Evolutionary conservation across 2,329 filamentous ascomycete genomes (phyloP), one percentile per base, ranked within the genome.

Genomic region (Cryphonectria carpinicola): DNA sequence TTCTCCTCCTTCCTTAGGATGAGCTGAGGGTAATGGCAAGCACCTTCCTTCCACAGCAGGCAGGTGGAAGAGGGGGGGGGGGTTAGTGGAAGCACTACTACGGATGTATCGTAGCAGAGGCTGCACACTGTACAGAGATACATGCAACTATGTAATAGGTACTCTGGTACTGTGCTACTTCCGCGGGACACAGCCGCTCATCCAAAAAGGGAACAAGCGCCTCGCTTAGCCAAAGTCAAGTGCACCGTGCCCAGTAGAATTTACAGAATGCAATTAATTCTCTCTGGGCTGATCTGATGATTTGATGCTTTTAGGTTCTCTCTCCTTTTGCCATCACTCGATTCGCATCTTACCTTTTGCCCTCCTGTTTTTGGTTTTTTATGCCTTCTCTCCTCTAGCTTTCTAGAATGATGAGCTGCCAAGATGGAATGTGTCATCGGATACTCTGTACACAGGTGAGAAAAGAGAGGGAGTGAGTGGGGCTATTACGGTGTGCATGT

Each of bases 201-300:
- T 64, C 61, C 61, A 28, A 7, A 63, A 32, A 28, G 39, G 61
- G 61, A 39, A 43, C 37, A 43, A 64, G 61, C n/a, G 61, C 39
- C 37, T 64, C 61, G 61, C 61, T 46, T 64, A 46, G n/a, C 39
- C 39, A 64, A 39, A 64, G 61, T 46, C 39, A 41, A 46, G 61
- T 28, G 61, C 37, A 58, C 25, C 54, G 54, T 58, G 54, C 54
- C 25, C 54, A 32, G 54, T 35, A 32, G 25, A 32, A 32, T 32
- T 13, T 58, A 58, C 54, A 35, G 54, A 8, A 32, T 32, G 54
- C 25, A 58, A 58, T 56, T 49, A 49, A 28, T 32, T 58, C 54
- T 58, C 54, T 32, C 25, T 58, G 25, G 14, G 28, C 14, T 32
- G 54, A 58, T 58, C 54, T 61, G 58, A 11, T 39, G 58, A 61